Evolutionary conservation across 306 rosid species (phyloP).

Genomic region (Sicyos edulis): DNA sequence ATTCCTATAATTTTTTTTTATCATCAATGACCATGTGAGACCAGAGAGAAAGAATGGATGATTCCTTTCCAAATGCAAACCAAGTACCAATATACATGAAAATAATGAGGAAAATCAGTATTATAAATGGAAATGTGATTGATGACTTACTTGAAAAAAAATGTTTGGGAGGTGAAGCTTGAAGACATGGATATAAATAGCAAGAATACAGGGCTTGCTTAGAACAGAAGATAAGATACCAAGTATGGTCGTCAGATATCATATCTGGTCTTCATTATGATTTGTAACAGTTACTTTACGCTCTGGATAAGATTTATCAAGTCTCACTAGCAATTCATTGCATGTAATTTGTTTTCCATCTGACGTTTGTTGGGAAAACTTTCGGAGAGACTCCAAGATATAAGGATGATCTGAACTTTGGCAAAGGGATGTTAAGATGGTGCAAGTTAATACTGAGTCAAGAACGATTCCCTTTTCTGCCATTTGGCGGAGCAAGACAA

Average conservation of each 20-base stretch:
- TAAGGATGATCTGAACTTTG: constrained; percentile 35
- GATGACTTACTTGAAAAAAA: constrained; percentile 12
- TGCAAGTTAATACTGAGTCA: constrained; percentile 50
- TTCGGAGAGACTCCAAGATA: constrained; percentile 52
- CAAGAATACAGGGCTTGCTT: not conserved
- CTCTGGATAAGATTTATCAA: constrained; percentile 46
- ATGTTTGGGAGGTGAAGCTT: not conserved
- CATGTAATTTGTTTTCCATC: constrained; percentile 42
- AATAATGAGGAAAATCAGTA: not conserved
- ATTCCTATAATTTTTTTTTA: not conserved
- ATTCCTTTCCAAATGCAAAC: not conserved
- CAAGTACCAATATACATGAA: not conserved
- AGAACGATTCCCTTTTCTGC: constrained; percentile 55
- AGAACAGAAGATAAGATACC: constrained; percentile 3
- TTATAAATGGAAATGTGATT: not conserved
- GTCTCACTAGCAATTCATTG: constrained; percentile 42
- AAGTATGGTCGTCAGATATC: not conserved
- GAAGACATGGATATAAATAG: not conserved
- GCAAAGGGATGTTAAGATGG: constrained; percentile 57
- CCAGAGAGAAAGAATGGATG: not conserved
- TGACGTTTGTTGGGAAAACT: constrained; percentile 36
- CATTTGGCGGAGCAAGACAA: constrained; percentile 60
- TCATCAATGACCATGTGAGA: not conserved
- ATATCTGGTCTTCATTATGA: not conserved
- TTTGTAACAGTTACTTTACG: constrained; percentile 31